Conservation (phyloP, 1,284 basidiomycete species). For the Trametes hirsuta region DNA sequence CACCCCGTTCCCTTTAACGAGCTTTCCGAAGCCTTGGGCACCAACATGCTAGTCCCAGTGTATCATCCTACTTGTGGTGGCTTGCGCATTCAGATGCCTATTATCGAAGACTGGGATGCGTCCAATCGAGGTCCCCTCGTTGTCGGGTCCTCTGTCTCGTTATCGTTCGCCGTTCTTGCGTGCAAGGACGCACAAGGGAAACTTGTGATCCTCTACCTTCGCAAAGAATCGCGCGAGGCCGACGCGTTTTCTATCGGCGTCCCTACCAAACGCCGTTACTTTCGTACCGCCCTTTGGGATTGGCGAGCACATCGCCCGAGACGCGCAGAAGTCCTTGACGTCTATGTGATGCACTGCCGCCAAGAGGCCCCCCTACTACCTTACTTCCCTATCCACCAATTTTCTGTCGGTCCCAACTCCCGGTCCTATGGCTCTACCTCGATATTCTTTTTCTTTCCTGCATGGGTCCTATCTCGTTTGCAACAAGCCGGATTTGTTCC, state of each 20-base stretch:
- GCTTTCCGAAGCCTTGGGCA: neutral
- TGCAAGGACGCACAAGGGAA: slow-evolving; percentile 2
- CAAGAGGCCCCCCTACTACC: neutral
- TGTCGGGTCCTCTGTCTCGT: neutral
- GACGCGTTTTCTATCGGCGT: neutral
- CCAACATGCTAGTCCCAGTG: neutral
- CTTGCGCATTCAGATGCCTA: slow-evolving; percentile 4
- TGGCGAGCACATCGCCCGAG: too few species aligned
- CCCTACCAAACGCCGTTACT: neutral
- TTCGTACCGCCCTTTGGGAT: slow-evolving; percentile 1
- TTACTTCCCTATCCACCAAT: neutral
- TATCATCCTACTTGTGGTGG: slow-evolving; percentile 6
- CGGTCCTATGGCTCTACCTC: neutral
- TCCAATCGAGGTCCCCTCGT: neutral
- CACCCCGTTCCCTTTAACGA: neutral
- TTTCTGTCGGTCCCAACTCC: neutral
- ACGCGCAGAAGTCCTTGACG: neutral
- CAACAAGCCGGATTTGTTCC: neutral
- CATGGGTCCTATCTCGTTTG: slow-evolving; percentile 1
- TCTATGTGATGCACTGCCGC: neutral
- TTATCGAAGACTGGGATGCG: neutral
- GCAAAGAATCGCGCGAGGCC: neutral
- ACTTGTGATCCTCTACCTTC: slow-evolving; percentile 1
- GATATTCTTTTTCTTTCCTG: neutral
- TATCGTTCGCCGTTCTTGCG: slow-evolving; percentile 14